Base-by-base conservation (phyloP, 2,329 filamentous ascomycete species). In the Nemania sp. region DNA sequence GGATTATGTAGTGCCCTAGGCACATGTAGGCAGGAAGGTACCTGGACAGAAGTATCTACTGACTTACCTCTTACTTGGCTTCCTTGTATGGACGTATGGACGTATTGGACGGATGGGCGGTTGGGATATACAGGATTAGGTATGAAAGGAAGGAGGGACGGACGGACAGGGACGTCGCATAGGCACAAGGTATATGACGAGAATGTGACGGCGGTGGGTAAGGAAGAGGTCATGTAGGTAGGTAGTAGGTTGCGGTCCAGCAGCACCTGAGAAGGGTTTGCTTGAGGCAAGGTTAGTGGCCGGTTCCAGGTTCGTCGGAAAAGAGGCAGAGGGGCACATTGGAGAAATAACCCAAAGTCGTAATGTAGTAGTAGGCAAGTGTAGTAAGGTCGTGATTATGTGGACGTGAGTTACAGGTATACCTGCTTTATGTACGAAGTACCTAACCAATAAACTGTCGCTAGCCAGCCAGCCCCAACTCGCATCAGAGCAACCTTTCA, bases 161-260 rank as follows among this genome's bases (percentile, higher is more conserved):
- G 7, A 29, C 4, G 25, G 40, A 20, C 17, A 29, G 43, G 43
- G 11, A 20, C 5, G 43, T 20, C 13, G 25, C 43, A 15, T 46
- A 46, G 25, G 2, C n/a, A 7, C 20, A 29, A 29, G 39, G 39
- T 40, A 42, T 40, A 62, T 62, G 56, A 62, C 57, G 60, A 57
- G 52, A 52, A 60, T 60, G 60, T 63, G 60, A 63, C 57, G 34
- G 59, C 46, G 9, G 37, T 54, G 13, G 51, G 12, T 32, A 37
- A 15, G 20, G n/a, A n/a, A 21, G 17, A 34, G 37, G 18, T n/a
- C 40, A 18, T n/a, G n/a, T n/a, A n/a, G n/a, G n/a, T n/a, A n/a
- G n/a, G n/a, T n/a, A n/a, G n/a, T n/a, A n/a, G n/a, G n/a, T n/a
- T n/a, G n/a, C n/a, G n/a, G 25, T 29, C 25, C 25, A 29, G 25